Base-by-base conservation (phyloP, 768 basidiomycete species). In the Trametes sanguinea region DNA sequence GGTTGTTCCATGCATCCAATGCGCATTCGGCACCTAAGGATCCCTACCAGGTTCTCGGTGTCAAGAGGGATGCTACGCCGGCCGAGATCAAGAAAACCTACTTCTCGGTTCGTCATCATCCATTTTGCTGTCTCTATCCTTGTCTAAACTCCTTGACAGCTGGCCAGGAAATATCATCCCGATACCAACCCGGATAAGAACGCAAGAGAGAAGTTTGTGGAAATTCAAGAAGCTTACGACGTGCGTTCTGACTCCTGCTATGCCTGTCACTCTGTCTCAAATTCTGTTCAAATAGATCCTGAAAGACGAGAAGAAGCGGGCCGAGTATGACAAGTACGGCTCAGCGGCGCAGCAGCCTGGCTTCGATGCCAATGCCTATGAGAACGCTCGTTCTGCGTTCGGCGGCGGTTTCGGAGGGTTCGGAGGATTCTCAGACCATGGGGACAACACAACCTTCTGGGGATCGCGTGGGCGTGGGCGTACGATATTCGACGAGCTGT, bases 11-110 rank as follows among this genome's bases (percentile, higher is more conserved):
- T 77, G 79, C 87, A 6, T 86, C 93, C 29, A 69, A 79, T 27
- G 76, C 82, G 22, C 70, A 73, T 46, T 74, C 76, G 57, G 81
- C 84, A 7, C 72, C 83, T 16, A 95, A 91, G 75, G 88, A 93
- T 73, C 97, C 97, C 2, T 99, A 99, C 75, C 76, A 89, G 33
- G 88, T 93, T n/a, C 77, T 99, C 9, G 96, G 97, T 29, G 89
- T 98, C 7, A 82, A 82, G 68, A 86, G 86, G 68, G 93, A 94
- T 74, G 91, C 96, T 48, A 81, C 86, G 22, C 74, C 86, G 30
- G 84, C 89, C 22, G 94, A 98, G 67, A 98, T 99, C 70, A 99
- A 99, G 85, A 98, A 98, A 78, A 84, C 85, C 2, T 99, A 99
- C 76, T 99, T 98, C 76, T 82, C 91, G 72, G 96, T 97, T 73